Base-by-base conservation (phyloP, 1,284 basidiomycete genomes). In the Trichosporon sp. region DNA sequence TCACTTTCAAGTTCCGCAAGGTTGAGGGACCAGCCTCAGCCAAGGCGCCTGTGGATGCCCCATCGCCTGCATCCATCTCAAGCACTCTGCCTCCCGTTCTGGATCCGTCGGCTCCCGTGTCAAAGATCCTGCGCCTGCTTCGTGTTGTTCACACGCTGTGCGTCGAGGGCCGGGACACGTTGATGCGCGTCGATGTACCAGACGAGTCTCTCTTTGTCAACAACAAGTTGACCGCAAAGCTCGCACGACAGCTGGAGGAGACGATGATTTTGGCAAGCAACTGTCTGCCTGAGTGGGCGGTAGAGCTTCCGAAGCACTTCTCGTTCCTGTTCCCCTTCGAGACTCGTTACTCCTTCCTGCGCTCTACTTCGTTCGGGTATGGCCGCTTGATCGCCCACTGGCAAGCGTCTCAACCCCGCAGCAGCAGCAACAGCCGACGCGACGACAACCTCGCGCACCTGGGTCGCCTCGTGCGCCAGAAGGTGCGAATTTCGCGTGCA, bases 271-370 rank as follows among this genome's bases (percentile, higher is more conserved):
- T 99, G 51, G 97, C 96, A 68, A 94, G 96, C 77, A 92, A 92
- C 54, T 98, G 96, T 83, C 86, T 99, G 11, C 97, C 97, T 1
- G 94, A 94, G 75, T 99, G 97, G 97, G 93, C 96, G 0, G 86
- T 93, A 51, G 95, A 98, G 81, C 88, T 99, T 8, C 95, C 96
- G 0, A 91, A 92, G 77, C 90, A 93, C 77, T 98, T 97, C 87
- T 92, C 96, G 0, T 99, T 99, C 90, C 88, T 99, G 21, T 99
- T 99, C 88, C 96, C 96, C 2, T 98, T 99, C 84, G 92, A 96
- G 67, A 96, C 94, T 7, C 91, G 97, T 38, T 98, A 96, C 85
- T 91, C 92, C 73, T 99, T 98, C 88, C 86, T 99, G 21, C 96
- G 98, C 84, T 96, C 94, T 6, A 98, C 96, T 0, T 95, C 96